These are phyloP conservation scores for Pichia paraexigua DNA, from an alignment of 805 yeast species.

Conservation along the genomic window DNA sequence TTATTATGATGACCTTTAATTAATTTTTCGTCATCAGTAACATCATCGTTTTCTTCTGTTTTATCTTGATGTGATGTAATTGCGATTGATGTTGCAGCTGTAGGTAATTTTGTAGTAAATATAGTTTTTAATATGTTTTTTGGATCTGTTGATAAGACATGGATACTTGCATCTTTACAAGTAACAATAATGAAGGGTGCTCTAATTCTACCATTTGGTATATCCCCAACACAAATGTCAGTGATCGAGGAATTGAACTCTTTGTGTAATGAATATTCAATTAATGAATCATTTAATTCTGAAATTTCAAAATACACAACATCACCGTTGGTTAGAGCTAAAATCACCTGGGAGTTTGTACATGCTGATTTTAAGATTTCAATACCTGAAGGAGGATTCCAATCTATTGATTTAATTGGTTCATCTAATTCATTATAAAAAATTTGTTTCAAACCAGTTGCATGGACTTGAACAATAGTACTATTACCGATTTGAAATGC, in stretches of 20 bases:
- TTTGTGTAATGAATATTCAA: constrained; percentile 59
- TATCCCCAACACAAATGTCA: constrained; percentile 41
- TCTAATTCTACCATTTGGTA: constrained; percentile 38
- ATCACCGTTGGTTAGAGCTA: constrained; percentile 67
- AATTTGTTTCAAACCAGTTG: constrained; percentile 61
- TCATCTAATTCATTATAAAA: constrained; percentile 24
- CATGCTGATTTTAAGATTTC: constrained; percentile 51
- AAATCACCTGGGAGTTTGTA: constrained; percentile 58
- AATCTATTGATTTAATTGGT: constrained; percentile 37
- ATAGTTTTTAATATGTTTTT: constrained; percentile 52
- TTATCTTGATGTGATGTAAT: constrained; percentile 26
- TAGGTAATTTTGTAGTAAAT: constrained; percentile 58
- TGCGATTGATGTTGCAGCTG: constrained; percentile 32
- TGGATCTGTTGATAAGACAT: constrained; percentile 55
- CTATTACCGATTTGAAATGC: constrained; percentile 58
- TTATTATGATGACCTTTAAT: constrained; percentile 7
- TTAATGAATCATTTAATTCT: constrained; percentile 48
- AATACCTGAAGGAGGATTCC: constrained; percentile 81
- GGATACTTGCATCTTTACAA: constrained; percentile 59
- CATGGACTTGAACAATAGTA: constrained; percentile 66
- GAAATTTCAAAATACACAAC: constrained; percentile 78
- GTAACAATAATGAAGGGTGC: constrained; percentile 64
- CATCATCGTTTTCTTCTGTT: constrained; percentile 20
- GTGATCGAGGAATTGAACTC: constrained; percentile 47
- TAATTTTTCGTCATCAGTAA: constrained; percentile 6